These are phyloP conservation scores for Colletotrichum nymphaeae DNA, from an alignment of 2,329 filamentous ascomycete genomes.

Conservation along the genomic window DNA sequence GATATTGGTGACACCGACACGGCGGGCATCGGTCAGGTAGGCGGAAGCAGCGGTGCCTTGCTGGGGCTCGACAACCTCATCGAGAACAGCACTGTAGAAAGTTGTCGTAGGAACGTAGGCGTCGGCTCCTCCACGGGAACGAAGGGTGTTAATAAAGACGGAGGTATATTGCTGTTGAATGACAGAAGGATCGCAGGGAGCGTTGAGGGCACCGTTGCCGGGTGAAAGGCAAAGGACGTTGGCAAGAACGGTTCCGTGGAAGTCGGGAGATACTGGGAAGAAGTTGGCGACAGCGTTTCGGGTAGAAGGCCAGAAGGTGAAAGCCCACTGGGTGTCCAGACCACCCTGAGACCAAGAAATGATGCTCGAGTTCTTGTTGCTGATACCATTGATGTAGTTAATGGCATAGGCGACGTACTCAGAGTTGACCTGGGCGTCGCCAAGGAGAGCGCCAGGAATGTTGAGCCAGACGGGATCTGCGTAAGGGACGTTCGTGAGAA, in stretches of 20 bases:
- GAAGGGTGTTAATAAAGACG: conserved; percentile 54
- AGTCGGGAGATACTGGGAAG: conserved; percentile 64
- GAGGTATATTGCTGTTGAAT: conserved; percentile 60
- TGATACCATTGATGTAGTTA: conserved; percentile 62
- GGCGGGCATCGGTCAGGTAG: conserved; percentile 52
- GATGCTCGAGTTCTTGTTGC: conserved; percentile 52
- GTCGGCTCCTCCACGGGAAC: conserved; percentile 57
- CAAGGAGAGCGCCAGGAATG: conserved; percentile 58
- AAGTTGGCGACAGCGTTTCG: conserved; percentile 57
- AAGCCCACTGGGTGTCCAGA: conserved; percentile 65
- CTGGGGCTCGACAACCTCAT: conserved; percentile 65
- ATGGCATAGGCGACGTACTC: conserved; percentile 69
- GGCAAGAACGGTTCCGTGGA: conserved; percentile 44
- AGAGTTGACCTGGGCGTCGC: conserved; percentile 61
- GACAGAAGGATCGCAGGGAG: conserved; percentile 47
- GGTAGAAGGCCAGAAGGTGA: conserved; percentile 68
- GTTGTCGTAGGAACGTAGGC: conserved; percentile 67
- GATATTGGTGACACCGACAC: conserved; percentile 60
- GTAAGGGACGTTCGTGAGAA: conserved; percentile 53
- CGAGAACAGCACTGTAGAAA: conserved; percentile 58
- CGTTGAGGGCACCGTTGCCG: conserved; percentile 23
- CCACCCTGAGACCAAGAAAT: conserved; percentile 68
- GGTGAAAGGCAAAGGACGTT: conserved; percentile 27
- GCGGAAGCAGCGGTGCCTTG: conserved; percentile 58
- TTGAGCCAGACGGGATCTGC: conserved; percentile 68